Conservation (phyloP, 495 filamentous ascomycete genomes). For the Hyaloscypha bicolor region DNA sequence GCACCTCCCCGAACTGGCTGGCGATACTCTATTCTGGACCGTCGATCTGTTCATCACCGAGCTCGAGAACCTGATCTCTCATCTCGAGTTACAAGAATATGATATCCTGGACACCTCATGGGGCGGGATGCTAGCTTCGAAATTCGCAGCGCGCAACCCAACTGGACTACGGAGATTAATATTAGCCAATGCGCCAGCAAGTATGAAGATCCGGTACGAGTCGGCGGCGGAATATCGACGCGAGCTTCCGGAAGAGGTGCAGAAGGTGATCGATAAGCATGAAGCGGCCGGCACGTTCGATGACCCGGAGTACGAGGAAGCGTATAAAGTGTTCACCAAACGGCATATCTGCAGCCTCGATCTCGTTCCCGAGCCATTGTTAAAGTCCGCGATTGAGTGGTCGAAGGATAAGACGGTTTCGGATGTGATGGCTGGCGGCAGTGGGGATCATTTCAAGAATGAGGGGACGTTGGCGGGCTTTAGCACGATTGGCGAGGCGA, state of each 20-base stretch:
- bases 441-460: not conserved
- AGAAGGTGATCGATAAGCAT: not conserved
- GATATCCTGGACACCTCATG: slow-evolving; percentile 50
- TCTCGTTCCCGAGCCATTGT: slow-evolving; percentile 39
- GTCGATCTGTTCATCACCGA: slow-evolving; percentile 47
- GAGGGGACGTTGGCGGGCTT: not conserved
- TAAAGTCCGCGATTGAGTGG: slow-evolving; percentile 1
- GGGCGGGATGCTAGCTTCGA: slow-evolving; percentile 51
- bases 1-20: slow-evolving; percentile 42
- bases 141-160: slow-evolving; percentile 39
- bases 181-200: slow-evolving; percentile 35
- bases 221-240: not conserved
- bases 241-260: slow-evolving; percentile 1
- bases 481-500: not conserved
- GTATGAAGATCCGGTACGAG: not conserved
- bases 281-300: slow-evolving; percentile 15
- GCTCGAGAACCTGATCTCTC: slow-evolving; percentile 47
- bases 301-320: slow-evolving; percentile 40
- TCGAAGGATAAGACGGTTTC: slow-evolving; percentile 7
- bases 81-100: slow-evolving; percentile 42
- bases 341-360: slow-evolving; percentile 42
- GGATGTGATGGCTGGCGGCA: not conserved
- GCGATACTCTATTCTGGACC: slow-evolving; percentile 49
- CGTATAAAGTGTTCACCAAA: slow-evolving; percentile 42
- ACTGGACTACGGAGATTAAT: slow-evolving; percentile 43